These are phyloP conservation scores for Nicotiana otophora DNA, from an alignment of 257 asterid species.

Conservation along the genomic window DNA sequence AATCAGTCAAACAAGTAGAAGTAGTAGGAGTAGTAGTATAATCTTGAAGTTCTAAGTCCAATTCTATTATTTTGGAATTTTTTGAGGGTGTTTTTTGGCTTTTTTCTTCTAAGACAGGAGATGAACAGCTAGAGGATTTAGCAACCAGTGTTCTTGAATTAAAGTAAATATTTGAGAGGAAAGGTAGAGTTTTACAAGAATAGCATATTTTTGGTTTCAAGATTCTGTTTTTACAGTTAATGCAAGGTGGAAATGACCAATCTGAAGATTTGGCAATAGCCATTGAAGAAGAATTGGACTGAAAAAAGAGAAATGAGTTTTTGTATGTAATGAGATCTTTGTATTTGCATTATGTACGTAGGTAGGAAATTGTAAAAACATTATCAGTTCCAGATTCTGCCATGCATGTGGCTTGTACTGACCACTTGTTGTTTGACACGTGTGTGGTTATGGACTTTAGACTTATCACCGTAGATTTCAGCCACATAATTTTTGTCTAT, in stretches of 20 bases:
- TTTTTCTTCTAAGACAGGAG: constrained; percentile 42
- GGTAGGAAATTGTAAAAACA: background rate
- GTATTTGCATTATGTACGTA: constrained; percentile 22
- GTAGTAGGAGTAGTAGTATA: background rate
- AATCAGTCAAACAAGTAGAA: constrained; percentile 20
- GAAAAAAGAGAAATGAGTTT: background rate
- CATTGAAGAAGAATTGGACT: constrained; percentile 24
- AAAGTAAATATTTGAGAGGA: constrained; percentile 36
- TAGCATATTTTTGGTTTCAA: constrained; percentile 14
- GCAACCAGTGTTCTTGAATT: constrained; percentile 39
- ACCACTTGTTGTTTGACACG: constrained; percentile 46
- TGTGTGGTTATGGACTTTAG: constrained; percentile 27
- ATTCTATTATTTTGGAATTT: constrained; percentile 31
- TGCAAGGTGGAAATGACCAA: constrained; percentile 41
- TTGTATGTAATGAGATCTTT: background rate
- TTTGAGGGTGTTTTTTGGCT: constrained; percentile 7
- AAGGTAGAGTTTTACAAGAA: constrained; percentile 25
- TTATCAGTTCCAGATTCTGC: constrained; percentile 35
- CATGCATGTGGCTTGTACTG: constrained; percentile 32
- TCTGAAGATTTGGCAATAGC: constrained; percentile 57
- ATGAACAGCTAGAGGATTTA: constrained; percentile 49
- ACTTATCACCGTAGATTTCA: constrained; percentile 6
- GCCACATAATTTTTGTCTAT: constrained; percentile 7
- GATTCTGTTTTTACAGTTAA: constrained; percentile 22
- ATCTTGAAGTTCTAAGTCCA: constrained; percentile 37